Conservation (phyloP, 257 asterid genomes). For the Cynanchum wilfordii region DNA sequence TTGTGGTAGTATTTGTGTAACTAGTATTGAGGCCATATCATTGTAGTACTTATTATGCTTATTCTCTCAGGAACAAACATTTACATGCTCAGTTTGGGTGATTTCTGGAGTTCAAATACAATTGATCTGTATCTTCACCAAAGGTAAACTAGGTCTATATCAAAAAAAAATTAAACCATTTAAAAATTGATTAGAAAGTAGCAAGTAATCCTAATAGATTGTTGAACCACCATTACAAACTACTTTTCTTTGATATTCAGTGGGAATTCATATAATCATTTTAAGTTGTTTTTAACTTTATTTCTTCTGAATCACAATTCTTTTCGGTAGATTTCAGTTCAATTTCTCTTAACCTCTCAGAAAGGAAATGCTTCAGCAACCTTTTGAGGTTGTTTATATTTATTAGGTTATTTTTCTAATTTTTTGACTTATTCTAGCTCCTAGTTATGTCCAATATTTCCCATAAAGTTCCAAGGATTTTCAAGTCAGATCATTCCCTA, state of each 20-base stretch:
- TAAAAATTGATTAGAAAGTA: neutral
- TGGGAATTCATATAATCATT: neutral
- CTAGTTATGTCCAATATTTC: neutral
- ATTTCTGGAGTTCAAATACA: conserved; percentile 87
- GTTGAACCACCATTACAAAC: neutral
- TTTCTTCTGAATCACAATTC: neutral
- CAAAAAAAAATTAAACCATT: neutral
- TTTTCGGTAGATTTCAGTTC: neutral
- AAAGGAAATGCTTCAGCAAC: neutral
- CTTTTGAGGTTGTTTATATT: neutral
- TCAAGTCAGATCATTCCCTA: neutral
- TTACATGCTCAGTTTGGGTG: conserved; percentile 80
- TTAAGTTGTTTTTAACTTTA: neutral
- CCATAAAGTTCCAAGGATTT: neutral
- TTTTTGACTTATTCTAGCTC: neutral
- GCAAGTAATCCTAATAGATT: neutral
- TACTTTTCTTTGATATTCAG: neutral
- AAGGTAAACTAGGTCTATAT: conserved; percentile 39
- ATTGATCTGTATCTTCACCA: conserved; percentile 89
- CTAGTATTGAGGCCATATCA: too few relatives aligned
- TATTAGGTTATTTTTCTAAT: neutral
- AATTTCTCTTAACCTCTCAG: neutral
- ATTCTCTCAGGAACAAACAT: conserved; percentile 66
- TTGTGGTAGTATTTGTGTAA: neutral
- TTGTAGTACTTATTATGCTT: neutral